phyloP scores from a whole-genome alignment of 2,329 filamentous ascomycete genomes.

The Zarea fungicola region DNA sequence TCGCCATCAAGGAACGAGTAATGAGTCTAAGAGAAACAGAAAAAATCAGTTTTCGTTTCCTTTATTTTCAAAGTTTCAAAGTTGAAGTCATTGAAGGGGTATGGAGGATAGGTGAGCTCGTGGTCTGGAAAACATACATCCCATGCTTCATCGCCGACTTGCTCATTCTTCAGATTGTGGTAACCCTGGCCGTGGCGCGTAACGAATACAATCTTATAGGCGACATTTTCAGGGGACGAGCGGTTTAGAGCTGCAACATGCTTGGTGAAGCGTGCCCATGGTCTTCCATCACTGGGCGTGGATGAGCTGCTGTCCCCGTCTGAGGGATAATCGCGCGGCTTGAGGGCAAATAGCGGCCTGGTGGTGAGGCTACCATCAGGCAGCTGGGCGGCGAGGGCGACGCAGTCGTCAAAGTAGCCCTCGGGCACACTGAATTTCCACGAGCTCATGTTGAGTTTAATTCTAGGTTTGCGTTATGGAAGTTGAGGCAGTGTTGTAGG shows the following conservation, averaged over 20 bases:
- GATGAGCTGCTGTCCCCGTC: slow-evolving; percentile 28
- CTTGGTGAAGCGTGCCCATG: slow-evolving; percentile 47
- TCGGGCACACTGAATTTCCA: slow-evolving; percentile 26
- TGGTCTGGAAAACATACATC: slow-evolving; percentile 31
- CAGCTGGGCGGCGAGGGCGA: slow-evolving; percentile 23
- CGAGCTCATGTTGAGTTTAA: slow-evolving; percentile 19
- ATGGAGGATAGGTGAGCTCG: neutral
- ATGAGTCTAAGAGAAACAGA: slow-evolving; percentile 23
- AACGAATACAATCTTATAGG: slow-evolving; percentile 49
- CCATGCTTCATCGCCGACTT: slow-evolving; percentile 53
- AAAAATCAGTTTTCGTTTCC: too few species aligned
- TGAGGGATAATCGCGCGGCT: slow-evolving; percentile 43
- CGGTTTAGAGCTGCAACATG: slow-evolving; percentile 44
- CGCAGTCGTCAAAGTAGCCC: slow-evolving; percentile 41
- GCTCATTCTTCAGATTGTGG: slow-evolving; percentile 45
- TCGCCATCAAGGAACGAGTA: slow-evolving; percentile 37
- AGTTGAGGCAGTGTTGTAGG: too few species aligned
- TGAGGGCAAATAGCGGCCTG: slow-evolving; percentile 47
- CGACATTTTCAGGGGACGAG: slow-evolving; percentile 33
- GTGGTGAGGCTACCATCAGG: slow-evolving; percentile 29
- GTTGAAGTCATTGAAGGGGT: too few species aligned
- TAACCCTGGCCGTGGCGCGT: slow-evolving; percentile 53
- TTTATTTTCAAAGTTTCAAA: too few species aligned
- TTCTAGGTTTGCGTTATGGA: too few species aligned
- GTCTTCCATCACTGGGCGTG: slow-evolving; percentile 28